phyloP scores from a whole-genome alignment of 768 basidiomycete genomes.

The Coprinopsis strossmayeri region DNA sequence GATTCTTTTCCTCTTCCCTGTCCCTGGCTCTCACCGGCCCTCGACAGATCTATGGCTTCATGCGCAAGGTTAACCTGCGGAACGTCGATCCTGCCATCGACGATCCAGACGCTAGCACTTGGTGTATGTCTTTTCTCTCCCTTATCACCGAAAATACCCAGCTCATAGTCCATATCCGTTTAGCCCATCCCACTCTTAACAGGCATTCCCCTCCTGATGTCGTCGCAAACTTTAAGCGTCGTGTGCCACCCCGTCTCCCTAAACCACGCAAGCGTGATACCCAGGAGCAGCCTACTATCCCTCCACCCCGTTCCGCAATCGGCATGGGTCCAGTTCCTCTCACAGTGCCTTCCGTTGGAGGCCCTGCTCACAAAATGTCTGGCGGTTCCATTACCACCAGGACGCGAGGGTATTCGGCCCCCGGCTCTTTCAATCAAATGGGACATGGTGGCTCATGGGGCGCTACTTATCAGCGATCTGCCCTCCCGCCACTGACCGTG shows the following conservation, averaged over 20 bases:
- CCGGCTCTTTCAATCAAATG: constrained; percentile 72
- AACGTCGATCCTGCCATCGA: constrained; percentile 93
- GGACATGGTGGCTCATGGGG: constrained; percentile 57
- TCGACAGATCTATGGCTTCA: constrained; percentile 90
- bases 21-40: constrained; percentile 12
- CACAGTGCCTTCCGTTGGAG: constrained; percentile 48
- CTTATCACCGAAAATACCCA: constrained; percentile 7
- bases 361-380: constrained; percentile 33
- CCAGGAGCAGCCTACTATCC: constrained; percentile 62
- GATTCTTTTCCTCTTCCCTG: constrained; percentile 29
- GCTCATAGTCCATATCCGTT: constrained; percentile 7
- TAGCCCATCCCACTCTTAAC: constrained; percentile 88
- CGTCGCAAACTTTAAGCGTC: constrained; percentile 91
- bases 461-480: constrained; percentile 43
- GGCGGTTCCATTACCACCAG: constrained; percentile 40
- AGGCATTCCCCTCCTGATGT: constrained; percentile 86
- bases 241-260: constrained; percentile 88
- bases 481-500: constrained; percentile 77
- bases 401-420: constrained; percentile 77
- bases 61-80: constrained; percentile 95
- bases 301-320: constrained; percentile 71
- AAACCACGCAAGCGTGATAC: constrained; percentile 79
- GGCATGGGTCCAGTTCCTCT: constrained; percentile 65
- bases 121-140: constrained; percentile 71
- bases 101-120: constrained; percentile 94